Evolutionary conservation across 2,329 filamentous ascomycete genomes (phyloP), one percentile per base, ranked within the genome.

Genomic region (Cladosporium sp.): DNA sequence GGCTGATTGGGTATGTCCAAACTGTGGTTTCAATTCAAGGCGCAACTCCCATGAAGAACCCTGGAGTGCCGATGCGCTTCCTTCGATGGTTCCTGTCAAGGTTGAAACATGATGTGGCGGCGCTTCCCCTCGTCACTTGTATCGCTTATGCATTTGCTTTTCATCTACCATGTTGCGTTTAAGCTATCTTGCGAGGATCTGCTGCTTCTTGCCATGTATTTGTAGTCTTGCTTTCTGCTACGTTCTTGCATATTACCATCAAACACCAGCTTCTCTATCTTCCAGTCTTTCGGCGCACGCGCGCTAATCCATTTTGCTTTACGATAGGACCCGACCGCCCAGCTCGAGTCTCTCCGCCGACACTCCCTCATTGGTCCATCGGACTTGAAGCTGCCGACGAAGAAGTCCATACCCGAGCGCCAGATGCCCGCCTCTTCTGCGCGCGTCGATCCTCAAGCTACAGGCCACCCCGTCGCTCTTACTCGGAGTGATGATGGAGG

Each of bases 1-100:
- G 78, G 80, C 82, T 67, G 89, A 95, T 71, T 96, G 92, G 92
- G 90, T 95, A 89, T 86, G 89, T 89, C 78, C 78, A 72, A 60
- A 59, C 57, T 66, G 59, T 59, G 61, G 58, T 57, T 68, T 75
- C 11, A 10, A 32, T n/a, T 32, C 28, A 3, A 13, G 16, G 4
- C 13, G 28, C 28, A 9, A 28, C 7, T 43, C 42, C 6, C 13
- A 13, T 2, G 42, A 28, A 13, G 9, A 13, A 9, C 22, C 42
- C n/a, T 32, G 13, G 13, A 9, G 14, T 18, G 18, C 43, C 13
- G 19, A 13, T n/a, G 35, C 35, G n/a, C 16, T 18, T 13, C 22
- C 22, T 28, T 28, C 22, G 22, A 28, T 28, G 22, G 22, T 28
- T 7, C 22, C 22, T 7, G 22, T 28, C 7, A 28, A 28, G 22